Evolutionary conservation across 2,329 filamentous ascomycete species (phyloP).

Genomic region (Neopestalotiopsis clavispora): DNA sequence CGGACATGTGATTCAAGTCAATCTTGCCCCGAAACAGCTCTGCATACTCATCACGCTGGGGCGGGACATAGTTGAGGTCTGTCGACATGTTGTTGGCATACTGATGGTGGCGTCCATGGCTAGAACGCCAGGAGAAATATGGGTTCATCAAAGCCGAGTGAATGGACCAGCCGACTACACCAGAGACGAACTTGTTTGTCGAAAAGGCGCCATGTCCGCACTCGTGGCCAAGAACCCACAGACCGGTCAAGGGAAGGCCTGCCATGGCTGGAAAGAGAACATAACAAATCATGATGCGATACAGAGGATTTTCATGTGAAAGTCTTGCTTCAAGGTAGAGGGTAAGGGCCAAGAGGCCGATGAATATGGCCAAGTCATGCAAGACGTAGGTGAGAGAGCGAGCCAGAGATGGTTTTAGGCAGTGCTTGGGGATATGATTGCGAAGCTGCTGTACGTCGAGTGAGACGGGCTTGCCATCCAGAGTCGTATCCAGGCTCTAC

Average conservation of each 20-base stretch:
- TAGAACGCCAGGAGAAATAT: slow-evolving; percentile 23
- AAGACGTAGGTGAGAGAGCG: slow-evolving; percentile 58
- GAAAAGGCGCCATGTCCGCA: slow-evolving; percentile 72
- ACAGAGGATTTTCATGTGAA: slow-evolving; percentile 35
- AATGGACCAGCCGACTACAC: slow-evolving; percentile 44
- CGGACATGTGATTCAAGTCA: slow-evolving; percentile 39
- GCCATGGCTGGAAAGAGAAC: slow-evolving; percentile 64
- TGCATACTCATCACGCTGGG: slow-evolving; percentile 19
- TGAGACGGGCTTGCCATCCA: slow-evolving; percentile 19
- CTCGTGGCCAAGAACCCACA: slow-evolving; percentile 76
- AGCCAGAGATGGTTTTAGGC: slow-evolving; percentile 58
- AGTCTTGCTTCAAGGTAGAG: slow-evolving; percentile 56
- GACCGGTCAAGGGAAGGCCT: slow-evolving; percentile 67
- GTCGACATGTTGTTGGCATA: slow-evolving; percentile 24
- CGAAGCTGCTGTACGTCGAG: slow-evolving; percentile 48
- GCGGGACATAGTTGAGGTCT: slow-evolving; percentile 25
- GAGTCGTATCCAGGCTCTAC: slow-evolving; percentile 21
- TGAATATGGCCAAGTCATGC: slow-evolving; percentile 56
- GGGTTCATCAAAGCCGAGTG: slow-evolving; percentile 23
- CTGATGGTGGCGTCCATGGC: slow-evolving; percentile 24
- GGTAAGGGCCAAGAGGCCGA: slow-evolving; percentile 52
- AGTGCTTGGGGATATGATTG: slow-evolving; percentile 61
- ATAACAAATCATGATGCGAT: slow-evolving; percentile 53
- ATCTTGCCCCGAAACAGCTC: slow-evolving; percentile 16
- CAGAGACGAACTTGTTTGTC: slow-evolving; percentile 56